Conservation (phyloP, 148 eudicot genomes). For the Silene conica region DNA sequence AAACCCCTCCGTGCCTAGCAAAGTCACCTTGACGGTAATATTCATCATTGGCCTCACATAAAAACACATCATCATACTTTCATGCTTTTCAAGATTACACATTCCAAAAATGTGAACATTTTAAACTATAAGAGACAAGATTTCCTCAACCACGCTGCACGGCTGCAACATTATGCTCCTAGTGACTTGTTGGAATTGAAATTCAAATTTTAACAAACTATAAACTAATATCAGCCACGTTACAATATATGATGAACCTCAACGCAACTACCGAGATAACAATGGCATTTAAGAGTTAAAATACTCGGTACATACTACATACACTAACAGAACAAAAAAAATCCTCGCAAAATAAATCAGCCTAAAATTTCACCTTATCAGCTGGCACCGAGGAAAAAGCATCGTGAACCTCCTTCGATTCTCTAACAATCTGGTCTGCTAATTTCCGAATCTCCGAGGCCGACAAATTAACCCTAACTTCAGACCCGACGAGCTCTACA, state of each 20-base stretch:
- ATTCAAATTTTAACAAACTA: not conserved
- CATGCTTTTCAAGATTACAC: not conserved
- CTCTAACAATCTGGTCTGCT: slow-evolving; percentile 59
- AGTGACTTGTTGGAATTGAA: not conserved
- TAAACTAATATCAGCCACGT: not conserved
- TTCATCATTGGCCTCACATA: not conserved
- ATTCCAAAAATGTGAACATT: not conserved
- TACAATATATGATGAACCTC: not conserved
- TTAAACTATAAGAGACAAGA: not conserved
- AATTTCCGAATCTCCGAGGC: slow-evolving; percentile 58
- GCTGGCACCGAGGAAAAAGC: slow-evolving; percentile 73
- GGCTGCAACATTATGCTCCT: not conserved
- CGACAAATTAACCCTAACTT: slow-evolving; percentile 58
- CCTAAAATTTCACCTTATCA: slow-evolving; percentile 52
- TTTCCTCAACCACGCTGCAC: not conserved
- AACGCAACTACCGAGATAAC: not conserved
- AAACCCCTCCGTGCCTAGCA: not conserved
- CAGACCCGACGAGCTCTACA: slow-evolving; percentile 66
- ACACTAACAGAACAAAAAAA: not conserved
- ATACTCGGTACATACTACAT: not conserved
- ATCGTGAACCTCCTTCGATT: slow-evolving; percentile 70
- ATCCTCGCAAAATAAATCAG: not conserved
- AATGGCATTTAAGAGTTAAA: not conserved
- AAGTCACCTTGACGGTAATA: no score
- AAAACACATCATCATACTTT: not conserved